Evolutionary conservation across 2,329 filamentous ascomycete genomes (phyloP).

Genomic region (Lachnellula hyalina): DNA sequence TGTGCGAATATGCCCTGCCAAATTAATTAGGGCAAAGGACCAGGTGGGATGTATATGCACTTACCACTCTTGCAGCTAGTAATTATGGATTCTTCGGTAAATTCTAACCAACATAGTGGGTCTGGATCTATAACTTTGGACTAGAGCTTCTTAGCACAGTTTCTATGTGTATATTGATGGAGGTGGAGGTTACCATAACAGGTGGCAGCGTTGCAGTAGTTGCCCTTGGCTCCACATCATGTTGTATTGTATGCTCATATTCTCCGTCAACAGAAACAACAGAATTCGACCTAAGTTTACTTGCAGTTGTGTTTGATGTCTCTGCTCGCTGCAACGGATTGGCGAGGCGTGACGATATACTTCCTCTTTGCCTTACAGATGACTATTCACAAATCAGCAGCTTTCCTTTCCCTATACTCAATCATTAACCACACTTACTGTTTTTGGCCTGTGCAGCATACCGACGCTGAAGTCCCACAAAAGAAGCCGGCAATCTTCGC

Average conservation of each 20-base stretch:
- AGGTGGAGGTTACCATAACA: constrained; percentile 59
- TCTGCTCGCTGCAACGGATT: constrained; percentile 50
- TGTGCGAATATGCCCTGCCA: constrained; percentile 23
- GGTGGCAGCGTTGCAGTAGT: constrained; percentile 83
- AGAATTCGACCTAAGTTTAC: constrained; percentile 66
- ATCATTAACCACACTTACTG: constrained; percentile 47
- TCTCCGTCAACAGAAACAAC: constrained; percentile 50
- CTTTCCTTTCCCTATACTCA: constrained; percentile 14
- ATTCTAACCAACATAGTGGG: constrained; percentile 85
- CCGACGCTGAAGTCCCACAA: constrained; percentile 97
- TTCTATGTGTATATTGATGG: constrained; percentile 7
- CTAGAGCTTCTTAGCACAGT: constrained; percentile 39
- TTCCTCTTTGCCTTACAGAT: constrained; percentile 49
- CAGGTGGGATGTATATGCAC: constrained; percentile 30
- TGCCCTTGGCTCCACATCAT: constrained; percentile 79
- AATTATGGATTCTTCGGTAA: constrained; percentile 88
- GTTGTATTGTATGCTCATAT: constrained; percentile 59
- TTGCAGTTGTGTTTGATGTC: constrained; percentile 54
- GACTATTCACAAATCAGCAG: constrained; percentile 33
- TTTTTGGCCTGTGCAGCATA: constrained; percentile 89
- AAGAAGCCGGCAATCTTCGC: constrained; percentile 84
- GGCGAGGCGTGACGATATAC: constrained; percentile 45
- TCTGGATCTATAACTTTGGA: constrained; percentile 80
- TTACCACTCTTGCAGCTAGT: constrained; percentile 86
- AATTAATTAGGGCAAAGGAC: not conserved